Evolutionary conservation across 208 protist genomes (phyloP).

Genomic region (Acanthamoeba healyi): DNA sequence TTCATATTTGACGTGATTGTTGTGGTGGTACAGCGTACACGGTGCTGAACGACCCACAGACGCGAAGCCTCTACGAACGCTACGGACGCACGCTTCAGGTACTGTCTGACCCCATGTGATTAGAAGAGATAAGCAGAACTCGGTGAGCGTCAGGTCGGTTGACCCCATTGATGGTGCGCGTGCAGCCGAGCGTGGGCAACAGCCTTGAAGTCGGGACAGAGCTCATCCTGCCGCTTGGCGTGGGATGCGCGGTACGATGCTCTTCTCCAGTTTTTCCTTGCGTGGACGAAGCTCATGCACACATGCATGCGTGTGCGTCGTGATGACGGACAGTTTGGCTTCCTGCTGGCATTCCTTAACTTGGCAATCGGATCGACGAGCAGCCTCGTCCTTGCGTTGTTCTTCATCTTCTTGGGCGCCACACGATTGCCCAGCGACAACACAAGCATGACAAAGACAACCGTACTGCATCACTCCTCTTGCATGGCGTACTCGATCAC

Average conservation of each 20-base stretch:
- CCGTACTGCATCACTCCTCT: neutral
- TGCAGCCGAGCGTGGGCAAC: constrained; percentile 5
- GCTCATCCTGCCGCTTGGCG: neutral
- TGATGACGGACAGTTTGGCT: neutral
- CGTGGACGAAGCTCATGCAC: neutral
- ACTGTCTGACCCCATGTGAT: neutral
- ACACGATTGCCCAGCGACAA: constrained; percentile 12
- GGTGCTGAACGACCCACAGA: constrained; percentile 3
- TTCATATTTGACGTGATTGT: too few relatives aligned
- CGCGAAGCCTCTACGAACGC: constrained; percentile 11
- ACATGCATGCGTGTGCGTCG: too few relatives aligned
- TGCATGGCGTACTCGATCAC: neutral
- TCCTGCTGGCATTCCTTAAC: neutral
- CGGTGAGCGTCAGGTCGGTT: too few relatives aligned
- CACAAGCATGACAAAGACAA: neutral
- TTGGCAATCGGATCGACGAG: neutral
- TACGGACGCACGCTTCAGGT: neutral
- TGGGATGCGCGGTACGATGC: neutral
- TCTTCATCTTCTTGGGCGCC: constrained; percentile 7
- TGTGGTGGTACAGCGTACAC: constrained; percentile 19
- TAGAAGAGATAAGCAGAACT: too few relatives aligned
- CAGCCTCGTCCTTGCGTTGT: neutral
- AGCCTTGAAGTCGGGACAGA: constrained; percentile 3
- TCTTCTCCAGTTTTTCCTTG: too few relatives aligned
- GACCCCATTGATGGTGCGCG: too few relatives aligned